phyloP scores from a whole-genome alignment of 768 basidiomycete species.

The Tulasnella sp. region DNA sequence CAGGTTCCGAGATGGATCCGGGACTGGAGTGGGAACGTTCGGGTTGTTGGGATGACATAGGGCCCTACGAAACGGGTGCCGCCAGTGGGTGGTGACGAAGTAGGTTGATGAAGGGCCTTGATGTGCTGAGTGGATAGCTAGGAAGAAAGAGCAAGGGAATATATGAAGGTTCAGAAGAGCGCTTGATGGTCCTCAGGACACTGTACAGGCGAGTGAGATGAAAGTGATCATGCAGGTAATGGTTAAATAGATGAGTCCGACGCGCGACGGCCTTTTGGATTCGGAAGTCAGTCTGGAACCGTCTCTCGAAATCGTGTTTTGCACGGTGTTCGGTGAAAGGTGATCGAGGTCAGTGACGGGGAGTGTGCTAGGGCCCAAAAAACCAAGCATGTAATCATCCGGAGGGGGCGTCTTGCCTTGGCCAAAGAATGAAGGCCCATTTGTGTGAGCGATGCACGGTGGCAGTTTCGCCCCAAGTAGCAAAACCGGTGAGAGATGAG shows the following conservation, averaged over 20 bases:
- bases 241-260: constrained; percentile 5
- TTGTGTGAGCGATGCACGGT: not conserved
- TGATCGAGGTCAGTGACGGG: constrained; percentile 4
- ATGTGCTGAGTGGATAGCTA: not conserved
- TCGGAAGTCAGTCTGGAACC: constrained; percentile 2
- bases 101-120: constrained; percentile 8
- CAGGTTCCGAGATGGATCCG: not conserved
- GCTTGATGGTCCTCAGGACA: constrained; percentile 3
- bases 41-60: constrained; percentile 6
- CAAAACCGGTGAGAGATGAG: not conserved
- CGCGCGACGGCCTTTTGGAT: no score
- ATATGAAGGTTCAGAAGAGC: not conserved
- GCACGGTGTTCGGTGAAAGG: constrained; percentile 7
- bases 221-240: not conserved
- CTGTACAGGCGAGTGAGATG: not conserved
- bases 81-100: constrained; percentile 8
- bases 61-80: not conserved
- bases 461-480: not conserved
- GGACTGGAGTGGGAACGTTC: not conserved
- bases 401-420: no score
- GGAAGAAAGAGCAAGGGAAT: not conserved
- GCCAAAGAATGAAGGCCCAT: no score
- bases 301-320: constrained; percentile 3
- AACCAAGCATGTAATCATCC: not conserved
- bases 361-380: not conserved